Evolutionary conservation across 2,329 filamentous ascomycete genomes (phyloP), one percentile per base, ranked within the genome.

Genomic region (Cercospora sesami): DNA sequence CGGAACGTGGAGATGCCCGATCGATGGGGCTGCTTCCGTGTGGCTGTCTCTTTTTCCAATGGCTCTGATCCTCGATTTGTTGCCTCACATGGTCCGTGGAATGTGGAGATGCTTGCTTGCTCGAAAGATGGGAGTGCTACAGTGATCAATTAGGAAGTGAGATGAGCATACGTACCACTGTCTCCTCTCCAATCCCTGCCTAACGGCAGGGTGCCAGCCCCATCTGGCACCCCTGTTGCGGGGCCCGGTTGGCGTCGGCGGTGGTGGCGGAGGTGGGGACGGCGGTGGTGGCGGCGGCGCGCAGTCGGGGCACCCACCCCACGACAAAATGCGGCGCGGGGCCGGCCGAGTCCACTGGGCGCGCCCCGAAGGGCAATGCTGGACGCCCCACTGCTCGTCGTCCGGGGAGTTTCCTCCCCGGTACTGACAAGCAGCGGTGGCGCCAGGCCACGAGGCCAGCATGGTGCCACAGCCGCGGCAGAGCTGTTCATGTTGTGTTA

Each of bases 81-180:
- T 31, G 28, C 53, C 21, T 28, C 53, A 18, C 6, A 28, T n/a
- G 14, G 53, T 9, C 53, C 6, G 7, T n/a, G 53, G 53, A n/a
- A 28, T 16, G 28, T 30, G 53, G 30, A 53, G 26, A 33, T 63
- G 60, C 60, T 63, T 63, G 60, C 60, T 63, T 31, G 23, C 60
- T 36, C 45, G 42, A 53, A 23, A 16, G 45, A 26, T 55, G 51
- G 23, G 16, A 28, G 23, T 57, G 53, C 45, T 63, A 62, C 14
- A n/a, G 42, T 53, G 26, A 57, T 57, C 4, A 14, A 57, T 5
- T 9, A 7, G 1, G 5, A 28, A 57, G 45, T 53, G 60, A 23
- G 31, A 21, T 21, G n/a, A 23, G 42, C 3, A 12, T 48, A 21
- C 42, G 5, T 23, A 48, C 42, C 18, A 48, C 42, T 48, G 42